Percentiles rank a stretch among this genome's conserved stretches.
These are phyloP conservation scores for Basipetospora chlamydospora DNA, from an alignment of 2,329 filamentous ascomycete genomes.

Conservation along the genomic window DNA sequence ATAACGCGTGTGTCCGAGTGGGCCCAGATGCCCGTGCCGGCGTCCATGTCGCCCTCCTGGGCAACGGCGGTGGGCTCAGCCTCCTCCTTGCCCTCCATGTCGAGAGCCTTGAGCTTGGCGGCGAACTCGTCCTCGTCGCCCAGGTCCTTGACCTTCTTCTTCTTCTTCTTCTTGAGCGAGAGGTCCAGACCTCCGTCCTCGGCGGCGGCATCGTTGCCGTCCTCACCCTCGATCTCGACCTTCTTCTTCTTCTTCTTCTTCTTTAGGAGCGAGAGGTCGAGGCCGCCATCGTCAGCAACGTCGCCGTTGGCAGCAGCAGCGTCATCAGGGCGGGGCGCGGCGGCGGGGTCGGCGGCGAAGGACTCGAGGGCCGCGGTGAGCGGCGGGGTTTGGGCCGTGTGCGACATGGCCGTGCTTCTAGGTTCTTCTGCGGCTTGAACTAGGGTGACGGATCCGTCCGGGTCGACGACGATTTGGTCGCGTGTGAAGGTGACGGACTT, in stretches of 20 bases:
- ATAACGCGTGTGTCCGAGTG: constrained; percentile 68
- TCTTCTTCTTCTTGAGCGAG: constrained; percentile 52
- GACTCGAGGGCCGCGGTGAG: constrained; percentile 37
- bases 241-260: constrained; percentile 46
- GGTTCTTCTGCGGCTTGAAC: constrained; percentile 63
- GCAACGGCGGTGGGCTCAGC: constrained; percentile 36
- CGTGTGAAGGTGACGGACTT: constrained; percentile 93
- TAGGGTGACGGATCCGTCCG: constrained; percentile 73
- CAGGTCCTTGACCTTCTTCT: constrained; percentile 30
- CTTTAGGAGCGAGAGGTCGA: constrained; percentile 55
- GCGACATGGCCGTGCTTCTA: constrained; percentile 60
- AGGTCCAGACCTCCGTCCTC: constrained; percentile 41
- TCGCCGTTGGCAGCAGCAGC: constrained; percentile 16
- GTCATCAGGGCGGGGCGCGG: constrained; percentile 19
- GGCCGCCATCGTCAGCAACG: constrained; percentile 30
- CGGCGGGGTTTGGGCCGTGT: constrained; percentile 54
- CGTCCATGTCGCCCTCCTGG: constrained; percentile 64
- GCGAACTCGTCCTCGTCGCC: constrained; percentile 48
- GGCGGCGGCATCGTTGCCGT: constrained; percentile 22
- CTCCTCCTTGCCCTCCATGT: constrained; percentile 50
- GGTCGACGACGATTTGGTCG: constrained; percentile 74
- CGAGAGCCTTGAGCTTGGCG: constrained; percentile 46
- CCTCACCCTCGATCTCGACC: constrained; percentile 4
- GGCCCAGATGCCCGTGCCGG: constrained; percentile 80
- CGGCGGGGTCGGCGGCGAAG: constrained; percentile 38